Percentiles rank a stretch among this genome's conserved stretches.
Conservation (phyloP, 805 yeast species). For the Wickerhamiella azyma region DNA sequence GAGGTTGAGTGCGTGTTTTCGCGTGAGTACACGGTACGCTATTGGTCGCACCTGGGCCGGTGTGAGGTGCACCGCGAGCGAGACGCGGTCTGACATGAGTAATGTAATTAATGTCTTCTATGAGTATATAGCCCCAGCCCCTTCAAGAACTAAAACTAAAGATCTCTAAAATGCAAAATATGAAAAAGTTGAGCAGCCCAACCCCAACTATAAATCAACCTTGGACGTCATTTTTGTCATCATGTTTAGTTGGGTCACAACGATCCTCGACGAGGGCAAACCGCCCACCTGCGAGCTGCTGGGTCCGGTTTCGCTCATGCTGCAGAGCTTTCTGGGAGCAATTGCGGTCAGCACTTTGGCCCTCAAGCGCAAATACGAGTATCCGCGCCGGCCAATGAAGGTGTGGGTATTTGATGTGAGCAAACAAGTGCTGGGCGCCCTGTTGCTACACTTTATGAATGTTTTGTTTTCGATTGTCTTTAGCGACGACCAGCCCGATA, state of each 20-base stretch:
- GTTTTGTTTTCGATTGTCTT: constrained; percentile 51
- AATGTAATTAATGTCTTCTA: no score
- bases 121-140: no score
- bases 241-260: constrained; percentile 4
- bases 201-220: background rate
- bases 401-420: constrained; percentile 85
- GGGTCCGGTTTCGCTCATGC: constrained; percentile 74
- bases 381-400: constrained; percentile 75
- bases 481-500: constrained; percentile 26
- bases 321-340: constrained; percentile 66
- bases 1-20: constrained; percentile 81
- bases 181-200: background rate
- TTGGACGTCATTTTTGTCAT: background rate
- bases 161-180: background rate
- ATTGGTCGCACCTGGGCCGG: constrained; percentile 80
- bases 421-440: constrained; percentile 79
- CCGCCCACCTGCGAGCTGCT: constrained; percentile 41
- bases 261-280: background rate
- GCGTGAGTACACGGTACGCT: constrained; percentile 80
- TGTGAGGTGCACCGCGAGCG: constrained; percentile 61
- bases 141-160: no score
- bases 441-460: constrained; percentile 71
- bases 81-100: constrained; percentile 21
- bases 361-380: constrained; percentile 62
- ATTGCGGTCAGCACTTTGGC: constrained; percentile 63